Evolutionary conservation across 2,329 filamentous ascomycete species (phyloP), one percentile per base, ranked within the genome.

Genomic region (Fusarium agapanthi): DNA sequence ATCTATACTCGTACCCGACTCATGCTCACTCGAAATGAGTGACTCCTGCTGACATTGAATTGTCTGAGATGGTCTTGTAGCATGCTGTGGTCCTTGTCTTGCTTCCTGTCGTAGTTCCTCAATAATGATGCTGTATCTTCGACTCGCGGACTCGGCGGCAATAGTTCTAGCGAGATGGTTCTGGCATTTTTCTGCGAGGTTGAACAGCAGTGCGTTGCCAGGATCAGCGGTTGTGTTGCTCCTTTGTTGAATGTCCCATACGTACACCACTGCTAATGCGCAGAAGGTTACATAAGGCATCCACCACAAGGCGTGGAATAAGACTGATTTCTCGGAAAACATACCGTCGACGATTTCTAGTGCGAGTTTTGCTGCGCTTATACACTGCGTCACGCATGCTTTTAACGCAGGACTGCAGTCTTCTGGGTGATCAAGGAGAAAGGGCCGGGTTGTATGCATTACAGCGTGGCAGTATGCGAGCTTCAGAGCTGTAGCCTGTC

Each of bases 221-320:
- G 48, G 59, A 30, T 71, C 61, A 22, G 37, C 47, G 1, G 55
- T 28, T 38, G 67, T 45, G 59, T 44, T 58, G 6, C 35, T 48
- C 5, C 51, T 50, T 57, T 75, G 76, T n/a, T 78, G 78, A 5
- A 79, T 78, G 48, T 86, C 80, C 80, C 86, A 87, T 6, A 89
- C 84, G 63, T 88, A 89, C 0, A 88, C 79, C 8, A 88, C 85
- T 1, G 86, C 85, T 0, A 89, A 80, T 2, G 87, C 86, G 69
- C 86, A 88, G 62, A 88, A 88, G 0, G 85, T 84, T 8, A 87
- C 85, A 68, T 88, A 88, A 41, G 86, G 84, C 30, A 85, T 88
- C 76, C 85, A 88, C 84, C 86, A 88, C 43, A 87, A 84, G 0
- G 84, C 83, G 57, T 86, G 82, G 55, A 85, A 86, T 5, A 61